Evolutionary conservation across 73 alveolate genomes (phyloP).

Genomic region (Paramecium tetraurelia): DNA sequence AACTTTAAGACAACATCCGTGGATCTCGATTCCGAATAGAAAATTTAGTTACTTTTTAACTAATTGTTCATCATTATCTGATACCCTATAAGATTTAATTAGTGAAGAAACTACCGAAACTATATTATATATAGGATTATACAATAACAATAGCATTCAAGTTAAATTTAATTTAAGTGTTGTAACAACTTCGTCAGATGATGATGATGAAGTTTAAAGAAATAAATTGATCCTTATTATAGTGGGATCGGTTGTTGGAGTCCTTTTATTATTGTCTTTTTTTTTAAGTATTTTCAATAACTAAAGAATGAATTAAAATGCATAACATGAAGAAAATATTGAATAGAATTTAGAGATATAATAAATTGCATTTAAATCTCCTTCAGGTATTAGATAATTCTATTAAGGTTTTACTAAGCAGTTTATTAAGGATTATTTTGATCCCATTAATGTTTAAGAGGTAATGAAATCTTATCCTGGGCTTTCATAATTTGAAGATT

Average conservation of each 20-base stretch:
- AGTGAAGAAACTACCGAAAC: background rate
- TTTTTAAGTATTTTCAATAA: background rate
- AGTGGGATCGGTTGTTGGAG: background rate
- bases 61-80: background rate
- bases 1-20: background rate
- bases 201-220: background rate
- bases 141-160: background rate
- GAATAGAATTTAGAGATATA: background rate
- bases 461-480: background rate
- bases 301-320: background rate
- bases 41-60: background rate
- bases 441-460: too few species aligned
- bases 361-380: background rate
- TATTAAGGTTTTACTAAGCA: background rate
- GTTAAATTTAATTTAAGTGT: background rate
- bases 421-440: background rate
- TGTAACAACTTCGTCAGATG: background rate
- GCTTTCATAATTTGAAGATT: conserved; percentile 1
- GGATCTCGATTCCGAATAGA: background rate
- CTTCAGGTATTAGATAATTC: background rate
- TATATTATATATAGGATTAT: background rate
- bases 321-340: background rate
- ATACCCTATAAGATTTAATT: background rate
- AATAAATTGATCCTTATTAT: background rate
- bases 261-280: background rate